Evolutionary conservation across 371 early-diverging fungal species (phyloP), one percentile per base, ranked within the genome.

Genomic region (Mucor lusitanicus): DNA sequence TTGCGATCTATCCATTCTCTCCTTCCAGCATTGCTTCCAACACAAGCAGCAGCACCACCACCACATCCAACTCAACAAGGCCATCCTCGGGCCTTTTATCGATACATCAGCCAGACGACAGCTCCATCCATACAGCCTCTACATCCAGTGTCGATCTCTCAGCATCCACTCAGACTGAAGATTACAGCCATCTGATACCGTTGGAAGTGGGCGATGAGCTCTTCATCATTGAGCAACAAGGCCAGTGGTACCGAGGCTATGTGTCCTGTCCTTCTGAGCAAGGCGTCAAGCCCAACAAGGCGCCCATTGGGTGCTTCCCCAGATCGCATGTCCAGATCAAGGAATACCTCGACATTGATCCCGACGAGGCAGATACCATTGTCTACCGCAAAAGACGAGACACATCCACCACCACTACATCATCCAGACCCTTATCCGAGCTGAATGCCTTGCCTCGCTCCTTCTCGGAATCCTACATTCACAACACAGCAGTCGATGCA

Each of bases 191-290:
- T n/a, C 58, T 80, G n/a, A 70, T 80, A 39, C 59, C 79, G 9
- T 62, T 87, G 8, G 87, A 87, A 70, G 85, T 85, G 15, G 87
- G 87, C 19, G 87, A 87, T 67, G 83, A 85, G 63, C 64, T 87
- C 6, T 87, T 79, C 61, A 76, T 83, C 53, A 76, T 85, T 61
- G 87, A 87, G 44, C 82, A 85, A 56, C 75, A 81, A 63, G 82
- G 79, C 12, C 77, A 76, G 35, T 91, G 91, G 91, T 86, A 82
- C 55, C 75, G 90, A 60, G 91, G 91, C 19, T 90, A 91, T 70
- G 87, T 89, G 1, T 73, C 87, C 27, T 77, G 83, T 33, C 48
- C 81, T 13, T 58, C 74, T 40, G 82, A 79, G 58, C 76, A 75
- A 67, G 84, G 76, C 23, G 68, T 64, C 48, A 80, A 73, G 40